A percentile compares a stretch with the other conserved stretches of the same genome.
Conservation (phyloP, 306 rosid genomes). For the Cucumis sativus region DNA sequence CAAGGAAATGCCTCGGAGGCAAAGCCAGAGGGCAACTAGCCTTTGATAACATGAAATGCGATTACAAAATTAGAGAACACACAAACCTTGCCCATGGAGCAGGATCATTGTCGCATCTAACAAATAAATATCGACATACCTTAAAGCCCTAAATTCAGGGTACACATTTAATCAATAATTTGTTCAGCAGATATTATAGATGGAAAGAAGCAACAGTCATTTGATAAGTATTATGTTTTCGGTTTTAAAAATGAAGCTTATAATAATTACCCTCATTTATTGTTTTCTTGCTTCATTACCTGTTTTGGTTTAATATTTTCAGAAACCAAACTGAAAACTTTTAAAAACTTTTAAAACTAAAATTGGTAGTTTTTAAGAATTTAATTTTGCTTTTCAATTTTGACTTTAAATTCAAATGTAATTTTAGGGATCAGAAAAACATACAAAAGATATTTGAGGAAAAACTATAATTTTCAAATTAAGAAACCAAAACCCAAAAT, state of each 20-base stretch:
- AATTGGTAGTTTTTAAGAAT: neutral
- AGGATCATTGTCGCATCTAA: slow-evolving; percentile 77
- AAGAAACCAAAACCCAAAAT: neutral
- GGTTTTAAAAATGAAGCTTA: too few relatives aligned
- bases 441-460: neutral
- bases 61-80: neutral
- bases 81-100: slow-evolving; percentile 73
- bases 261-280: too few relatives aligned
- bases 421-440: neutral
- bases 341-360: too few relatives aligned
- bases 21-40: neutral
- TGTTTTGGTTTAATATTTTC: too few relatives aligned
- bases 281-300: neutral
- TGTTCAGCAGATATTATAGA: neutral
- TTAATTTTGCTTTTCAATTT: neutral
- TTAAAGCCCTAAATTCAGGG: slow-evolving; percentile 39
- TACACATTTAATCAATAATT: slow-evolving; percentile 5
- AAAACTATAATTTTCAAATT: too few relatives aligned
- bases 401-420: neutral
- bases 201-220: neutral
- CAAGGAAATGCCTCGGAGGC: neutral
- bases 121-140: slow-evolving; percentile 62
- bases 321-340: too few relatives aligned
- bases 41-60: neutral
- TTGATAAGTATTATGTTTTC: neutral